phyloP scores from a whole-genome alignment of 2,329 filamentous ascomycete genomes.

The Annulohypoxylon truncatum region DNA sequence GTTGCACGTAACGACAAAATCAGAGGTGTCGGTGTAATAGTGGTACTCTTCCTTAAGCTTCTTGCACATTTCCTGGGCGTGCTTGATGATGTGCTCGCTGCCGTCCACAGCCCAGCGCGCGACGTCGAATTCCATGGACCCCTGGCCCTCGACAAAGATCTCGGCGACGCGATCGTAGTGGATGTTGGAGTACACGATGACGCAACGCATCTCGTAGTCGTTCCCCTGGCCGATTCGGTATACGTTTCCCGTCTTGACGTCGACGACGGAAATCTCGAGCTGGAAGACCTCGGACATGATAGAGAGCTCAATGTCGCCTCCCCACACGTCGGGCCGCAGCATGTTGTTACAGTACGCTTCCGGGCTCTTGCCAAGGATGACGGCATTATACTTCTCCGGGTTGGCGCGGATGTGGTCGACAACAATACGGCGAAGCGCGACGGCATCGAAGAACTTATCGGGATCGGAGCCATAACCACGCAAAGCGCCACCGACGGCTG shows the following conservation, averaged over 20 bases:
- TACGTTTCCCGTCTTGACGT: conserved; percentile 68
- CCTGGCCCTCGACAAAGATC: conserved; percentile 69
- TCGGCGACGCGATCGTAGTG: conserved; percentile 93
- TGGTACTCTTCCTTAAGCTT: conserved; percentile 75
- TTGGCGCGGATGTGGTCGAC: conserved; percentile 81
- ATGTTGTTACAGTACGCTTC: conserved; percentile 86
- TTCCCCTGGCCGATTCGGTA: conserved; percentile 80
- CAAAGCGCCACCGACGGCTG: conserved; percentile 85
- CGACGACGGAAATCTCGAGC: conserved; percentile 85
- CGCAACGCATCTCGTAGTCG: conserved; percentile 67
- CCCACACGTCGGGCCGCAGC: conserved; percentile 84
- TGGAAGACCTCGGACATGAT: conserved; percentile 88
- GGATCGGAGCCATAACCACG: conserved; percentile 63
- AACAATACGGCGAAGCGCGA: conserved; percentile 77
- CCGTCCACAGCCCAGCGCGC: conserved; percentile 66
- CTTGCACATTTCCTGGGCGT: conserved; percentile 71
- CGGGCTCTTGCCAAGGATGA: conserved; percentile 78
- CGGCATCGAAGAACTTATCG: conserved; percentile 30
- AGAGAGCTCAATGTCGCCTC: conserved; percentile 88
- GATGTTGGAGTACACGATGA: conserved; percentile 90
- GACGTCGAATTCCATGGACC: conserved; percentile 77
- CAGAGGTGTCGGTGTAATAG: conserved; percentile 90
- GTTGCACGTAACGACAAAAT: conserved; percentile 83
- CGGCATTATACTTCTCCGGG: conserved; percentile 77
- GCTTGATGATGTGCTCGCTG: conserved; percentile 74